These are phyloP conservation scores for Aleurites moluccanus DNA, from an alignment of 441 rosid genomes.

Conservation along the genomic window DNA sequence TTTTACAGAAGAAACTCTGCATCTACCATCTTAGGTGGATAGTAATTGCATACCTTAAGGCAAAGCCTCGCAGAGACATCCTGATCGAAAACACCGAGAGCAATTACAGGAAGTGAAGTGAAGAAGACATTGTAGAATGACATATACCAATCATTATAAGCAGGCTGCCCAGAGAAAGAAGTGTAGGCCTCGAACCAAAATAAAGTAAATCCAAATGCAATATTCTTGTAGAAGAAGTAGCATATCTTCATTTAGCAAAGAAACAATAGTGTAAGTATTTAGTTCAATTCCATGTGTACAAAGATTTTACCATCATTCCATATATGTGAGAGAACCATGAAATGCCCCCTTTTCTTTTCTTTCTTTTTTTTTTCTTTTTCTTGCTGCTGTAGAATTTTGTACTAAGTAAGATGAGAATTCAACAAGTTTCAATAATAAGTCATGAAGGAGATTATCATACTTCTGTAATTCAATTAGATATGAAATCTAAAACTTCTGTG, in stretches of 20 bases:
- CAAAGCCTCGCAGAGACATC: conserved; percentile 85
- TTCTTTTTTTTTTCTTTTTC: background rate
- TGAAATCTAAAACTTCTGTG: too few relatives aligned
- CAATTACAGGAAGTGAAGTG: conserved; percentile 94
- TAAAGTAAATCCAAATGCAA: conserved; percentile 79
- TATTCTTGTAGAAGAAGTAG: conserved; percentile 93
- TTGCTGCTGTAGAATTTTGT: too few relatives aligned
- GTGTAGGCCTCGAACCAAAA: conserved; percentile 90
- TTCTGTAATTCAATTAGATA: too few relatives aligned
- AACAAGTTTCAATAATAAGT: too few relatives aligned
- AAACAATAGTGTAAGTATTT: background rate
- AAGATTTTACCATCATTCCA: conserved; percentile 1
- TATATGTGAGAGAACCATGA: background rate
- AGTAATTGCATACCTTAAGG: conserved; percentile 53
- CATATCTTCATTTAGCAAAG: conserved; percentile 59
- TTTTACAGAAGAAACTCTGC: background rate
- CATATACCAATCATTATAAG: conserved; percentile 95
- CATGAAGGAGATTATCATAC: too few relatives aligned
- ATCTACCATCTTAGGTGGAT: background rate
- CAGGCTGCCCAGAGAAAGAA: conserved; percentile 91
- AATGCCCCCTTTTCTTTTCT: background rate
- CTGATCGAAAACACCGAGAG: conserved; percentile 90
- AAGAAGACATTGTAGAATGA: conserved; percentile 90
- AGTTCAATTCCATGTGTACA: background rate
- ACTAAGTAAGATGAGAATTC: too few relatives aligned